Conservation (phyloP, 1,139 yeast species). For the Fermentozyma sake region DNA sequence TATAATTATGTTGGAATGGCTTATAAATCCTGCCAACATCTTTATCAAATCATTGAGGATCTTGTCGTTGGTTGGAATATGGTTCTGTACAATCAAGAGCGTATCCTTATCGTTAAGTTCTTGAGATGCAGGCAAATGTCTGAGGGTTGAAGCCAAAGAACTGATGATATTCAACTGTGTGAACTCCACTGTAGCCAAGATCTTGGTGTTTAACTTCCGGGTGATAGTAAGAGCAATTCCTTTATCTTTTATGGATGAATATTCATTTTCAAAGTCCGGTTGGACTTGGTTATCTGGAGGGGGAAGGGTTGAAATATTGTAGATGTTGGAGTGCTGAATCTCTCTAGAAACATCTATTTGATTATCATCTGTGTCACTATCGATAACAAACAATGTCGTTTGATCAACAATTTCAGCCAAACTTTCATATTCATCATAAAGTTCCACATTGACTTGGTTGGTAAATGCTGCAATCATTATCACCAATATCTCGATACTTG, state of each 20-base stretch:
- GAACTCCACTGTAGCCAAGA: conserved; percentile 31
- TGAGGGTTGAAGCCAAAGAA: conserved; percentile 57
- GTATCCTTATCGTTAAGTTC: conserved; percentile 37
- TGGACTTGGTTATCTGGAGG: too few relatives aligned
- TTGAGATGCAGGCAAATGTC: conserved; percentile 50
- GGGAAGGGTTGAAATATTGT: too few relatives aligned
- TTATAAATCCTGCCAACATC: conserved; percentile 26
- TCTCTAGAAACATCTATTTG: neutral
- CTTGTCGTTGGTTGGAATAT: conserved; percentile 14
- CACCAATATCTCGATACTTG: conserved; percentile 16
- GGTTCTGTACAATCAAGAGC: conserved; percentile 32
- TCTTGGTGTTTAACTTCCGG: conserved; percentile 16
- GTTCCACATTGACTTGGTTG: conserved; percentile 21
- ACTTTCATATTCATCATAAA: conserved; percentile 15
- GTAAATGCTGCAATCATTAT: conserved; percentile 28
- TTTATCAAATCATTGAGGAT: conserved; percentile 26
- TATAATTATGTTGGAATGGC: conserved; percentile 16
- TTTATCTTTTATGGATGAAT: conserved; percentile 31
- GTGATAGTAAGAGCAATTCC: conserved; percentile 33
- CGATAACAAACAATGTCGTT: conserved; percentile 1
- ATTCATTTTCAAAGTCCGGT: conserved; percentile 23
- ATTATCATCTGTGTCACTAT: neutral
- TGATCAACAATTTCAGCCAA: conserved; percentile 2
- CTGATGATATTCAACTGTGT: conserved; percentile 63
- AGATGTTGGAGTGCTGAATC: too few relatives aligned